Evolutionary conservation across 345 rosid species (phyloP).

Genomic region (Eutrema heterophyllum): DNA sequence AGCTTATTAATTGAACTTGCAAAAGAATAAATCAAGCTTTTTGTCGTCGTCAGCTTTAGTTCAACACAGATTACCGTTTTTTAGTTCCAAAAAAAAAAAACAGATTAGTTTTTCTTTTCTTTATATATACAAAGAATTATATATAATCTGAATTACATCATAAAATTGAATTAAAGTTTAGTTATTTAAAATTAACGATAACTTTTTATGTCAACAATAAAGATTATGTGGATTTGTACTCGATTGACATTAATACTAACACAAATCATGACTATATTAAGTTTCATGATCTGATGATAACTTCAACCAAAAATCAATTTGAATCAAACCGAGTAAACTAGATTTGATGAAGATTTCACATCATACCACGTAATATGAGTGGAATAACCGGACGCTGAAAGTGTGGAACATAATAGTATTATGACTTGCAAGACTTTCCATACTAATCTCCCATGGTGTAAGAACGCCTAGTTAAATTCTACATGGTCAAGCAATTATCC

Average conservation of each 20-base stretch:
- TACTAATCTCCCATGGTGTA: too few relatives aligned
- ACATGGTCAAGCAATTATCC: too few relatives aligned
- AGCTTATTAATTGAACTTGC: background rate
- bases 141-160: background rate
- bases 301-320: background rate
- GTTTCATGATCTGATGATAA: background rate
- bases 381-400: constrained; percentile 14
- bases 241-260: too few relatives aligned
- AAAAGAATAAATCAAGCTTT: background rate
- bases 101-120: background rate
- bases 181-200: background rate
- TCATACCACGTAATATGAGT: constrained; percentile 10
- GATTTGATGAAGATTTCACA: background rate
- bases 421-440: constrained; percentile 1
- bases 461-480: too few relatives aligned
- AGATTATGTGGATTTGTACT: background rate
- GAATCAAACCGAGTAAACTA: background rate
- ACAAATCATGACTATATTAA: background rate
- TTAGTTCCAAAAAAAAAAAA: too few relatives aligned
- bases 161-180: background rate
- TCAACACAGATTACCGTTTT: background rate
- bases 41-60: background rate
- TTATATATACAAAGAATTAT: too few relatives aligned
- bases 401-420: constrained; percentile 14
- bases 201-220: background rate